Percentiles rank a stretch among this genome's conserved stretches.
phyloP scores from a whole-genome alignment of 306 rosid species.

The Acacia acuminata region DNA sequence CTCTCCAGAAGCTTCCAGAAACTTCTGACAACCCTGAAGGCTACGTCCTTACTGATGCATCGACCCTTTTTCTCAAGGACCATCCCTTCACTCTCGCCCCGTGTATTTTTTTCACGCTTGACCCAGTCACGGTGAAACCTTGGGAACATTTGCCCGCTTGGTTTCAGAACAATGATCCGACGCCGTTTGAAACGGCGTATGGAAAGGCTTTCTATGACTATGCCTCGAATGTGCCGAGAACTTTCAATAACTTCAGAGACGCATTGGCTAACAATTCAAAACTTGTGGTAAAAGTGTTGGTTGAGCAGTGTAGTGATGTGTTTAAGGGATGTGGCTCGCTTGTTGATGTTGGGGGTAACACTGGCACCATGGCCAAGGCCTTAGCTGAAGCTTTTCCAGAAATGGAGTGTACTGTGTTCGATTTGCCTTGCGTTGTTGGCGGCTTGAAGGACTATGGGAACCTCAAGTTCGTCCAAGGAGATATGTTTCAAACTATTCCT shows the following conservation, averaged over 20 bases:
- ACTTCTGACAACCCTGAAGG: not conserved
- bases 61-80: constrained; percentile 24
- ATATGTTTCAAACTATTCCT: constrained; percentile 54
- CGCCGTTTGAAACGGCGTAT: constrained; percentile 39
- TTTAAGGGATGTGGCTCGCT: constrained; percentile 40
- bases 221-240: not conserved
- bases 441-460: constrained; percentile 40
- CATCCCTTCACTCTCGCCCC: too few relatives aligned
- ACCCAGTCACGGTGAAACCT: too few relatives aligned
- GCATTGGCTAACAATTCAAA: constrained; percentile 45
- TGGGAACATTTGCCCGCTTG: too few relatives aligned
- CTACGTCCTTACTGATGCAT: constrained; percentile 36
- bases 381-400: constrained; percentile 44
- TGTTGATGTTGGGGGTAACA: constrained; percentile 65
- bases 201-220: constrained; percentile 47
- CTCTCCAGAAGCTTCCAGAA: not conserved
- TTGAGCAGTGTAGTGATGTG: constrained; percentile 34
- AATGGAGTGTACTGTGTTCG: constrained; percentile 47
- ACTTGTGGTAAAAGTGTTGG: not conserved
- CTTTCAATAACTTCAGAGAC: not conserved
- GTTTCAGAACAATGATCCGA: too few relatives aligned
- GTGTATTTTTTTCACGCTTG: too few relatives aligned
- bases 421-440: constrained; percentile 54
- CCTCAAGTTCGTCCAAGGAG: constrained; percentile 39
- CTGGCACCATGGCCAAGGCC: constrained; percentile 50